phyloP scores from a whole-genome alignment of 495 filamentous ascomycete species.

The Talaromyces proteolyticus region DNA sequence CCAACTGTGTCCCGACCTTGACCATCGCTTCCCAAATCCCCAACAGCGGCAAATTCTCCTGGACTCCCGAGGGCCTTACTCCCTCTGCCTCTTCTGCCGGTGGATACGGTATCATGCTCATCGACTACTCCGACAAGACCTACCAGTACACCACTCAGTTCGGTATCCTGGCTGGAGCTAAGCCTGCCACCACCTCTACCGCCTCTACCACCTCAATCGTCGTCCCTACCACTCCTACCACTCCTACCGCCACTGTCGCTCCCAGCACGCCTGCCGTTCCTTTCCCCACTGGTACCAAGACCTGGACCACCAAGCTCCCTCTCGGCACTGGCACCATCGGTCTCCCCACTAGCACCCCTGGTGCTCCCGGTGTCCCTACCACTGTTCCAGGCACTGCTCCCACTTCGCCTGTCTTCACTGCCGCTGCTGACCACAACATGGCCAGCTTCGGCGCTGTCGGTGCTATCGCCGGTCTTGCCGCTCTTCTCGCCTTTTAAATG shows the following conservation, averaged over 20 bases:
- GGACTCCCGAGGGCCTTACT: slow-evolving; percentile 48
- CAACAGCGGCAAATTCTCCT: slow-evolving; percentile 54
- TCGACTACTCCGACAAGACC: slow-evolving; percentile 52
- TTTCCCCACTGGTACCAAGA: slow-evolving; percentile 12
- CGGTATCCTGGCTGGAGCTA: slow-evolving; percentile 39
- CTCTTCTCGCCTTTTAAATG: slow-evolving; percentile 36
- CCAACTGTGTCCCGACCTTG: slow-evolving; percentile 47
- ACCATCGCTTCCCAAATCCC: slow-evolving; percentile 48
- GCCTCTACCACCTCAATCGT: slow-evolving; percentile 8
- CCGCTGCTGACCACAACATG: slow-evolving; percentile 41
- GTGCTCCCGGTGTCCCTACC: slow-evolving; percentile 10
- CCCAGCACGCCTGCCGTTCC: slow-evolving; percentile 17
- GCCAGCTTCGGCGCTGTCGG: slow-evolving; percentile 40
- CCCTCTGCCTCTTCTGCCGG: slow-evolving; percentile 23
- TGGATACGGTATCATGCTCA: slow-evolving; percentile 63
- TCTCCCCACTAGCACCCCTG: slow-evolving; percentile 16
- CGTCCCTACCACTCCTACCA: slow-evolving; percentile 8
- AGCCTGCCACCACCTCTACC: slow-evolving; percentile 8
- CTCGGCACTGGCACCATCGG: slow-evolving; percentile 17
- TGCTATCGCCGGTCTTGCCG: slow-evolving; percentile 35
- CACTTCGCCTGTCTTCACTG: slow-evolving; percentile 27
- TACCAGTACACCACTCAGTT: slow-evolving; percentile 71
- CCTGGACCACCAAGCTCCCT: slow-evolving; percentile 12
- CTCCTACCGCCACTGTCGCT: slow-evolving; percentile 17
- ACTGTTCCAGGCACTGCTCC: slow-evolving; percentile 11